Percentiles rank a stretch among this genome's conserved stretches.
Evolutionary conservation across 2,329 filamentous ascomycete genomes (phyloP).

Genomic region (Xylaria sp.): DNA sequence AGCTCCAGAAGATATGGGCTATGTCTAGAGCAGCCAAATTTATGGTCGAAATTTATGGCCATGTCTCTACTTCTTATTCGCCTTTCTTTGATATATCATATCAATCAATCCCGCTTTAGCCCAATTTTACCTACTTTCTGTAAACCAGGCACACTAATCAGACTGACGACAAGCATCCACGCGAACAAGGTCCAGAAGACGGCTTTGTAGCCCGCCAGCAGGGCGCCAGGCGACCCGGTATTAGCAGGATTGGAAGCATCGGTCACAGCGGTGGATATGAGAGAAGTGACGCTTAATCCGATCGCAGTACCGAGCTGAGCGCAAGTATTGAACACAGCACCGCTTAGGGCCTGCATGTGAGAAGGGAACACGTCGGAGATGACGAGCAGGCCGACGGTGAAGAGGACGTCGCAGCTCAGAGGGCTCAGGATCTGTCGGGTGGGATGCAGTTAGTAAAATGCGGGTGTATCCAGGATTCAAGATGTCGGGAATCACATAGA

Average conservation of each 20-base stretch:
- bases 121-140: constrained; percentile 1
- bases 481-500: neutral
- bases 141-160: constrained; percentile 1
- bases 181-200: constrained; percentile 30
- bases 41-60: neutral
- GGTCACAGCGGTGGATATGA: constrained; percentile 27
- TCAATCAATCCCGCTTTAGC: neutral
- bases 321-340: constrained; percentile 32
- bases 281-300: constrained; percentile 21
- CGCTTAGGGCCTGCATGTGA: constrained; percentile 25
- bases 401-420: constrained; percentile 57
- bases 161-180: constrained; percentile 9
- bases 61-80: too few species aligned
- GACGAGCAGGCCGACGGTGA: constrained; percentile 61
- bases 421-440: constrained; percentile 44
- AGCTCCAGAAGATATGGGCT: too few species aligned
- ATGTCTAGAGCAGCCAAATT: neutral
- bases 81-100: too few species aligned
- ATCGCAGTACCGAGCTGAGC: constrained; percentile 33
- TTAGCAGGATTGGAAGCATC: constrained; percentile 9
- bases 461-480: neutral
- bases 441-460: neutral
- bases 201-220: constrained; percentile 27
- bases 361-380: constrained; percentile 26
- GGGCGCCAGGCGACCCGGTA: constrained; percentile 20